These are phyloP conservation scores for Cutaneotrichosporon mucoides DNA, from an alignment of 1,284 basidiomycete species.

Conservation along the genomic window DNA sequence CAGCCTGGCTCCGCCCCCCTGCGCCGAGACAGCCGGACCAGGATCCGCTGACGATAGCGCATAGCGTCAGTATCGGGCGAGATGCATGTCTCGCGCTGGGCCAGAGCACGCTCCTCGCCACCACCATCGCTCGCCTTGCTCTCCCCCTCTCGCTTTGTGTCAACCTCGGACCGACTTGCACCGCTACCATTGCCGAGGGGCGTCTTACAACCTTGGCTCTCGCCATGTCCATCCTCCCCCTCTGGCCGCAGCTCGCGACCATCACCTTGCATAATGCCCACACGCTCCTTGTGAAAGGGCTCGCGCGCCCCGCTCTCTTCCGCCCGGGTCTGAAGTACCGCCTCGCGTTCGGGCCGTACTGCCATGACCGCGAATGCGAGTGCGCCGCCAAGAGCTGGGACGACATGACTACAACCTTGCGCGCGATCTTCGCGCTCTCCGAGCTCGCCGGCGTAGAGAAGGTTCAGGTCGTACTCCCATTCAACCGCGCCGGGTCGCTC, in stretches of 20 bases:
- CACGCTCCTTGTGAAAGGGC: neutral
- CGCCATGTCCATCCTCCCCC: conserved; percentile 3
- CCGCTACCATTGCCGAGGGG: too few relatives aligned
- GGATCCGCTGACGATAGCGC: neutral
- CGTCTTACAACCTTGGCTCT: neutral
- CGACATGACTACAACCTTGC: neutral
- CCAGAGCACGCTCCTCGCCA: neutral
- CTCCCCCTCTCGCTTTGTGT: conserved; percentile 1
- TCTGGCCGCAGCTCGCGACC: neutral
- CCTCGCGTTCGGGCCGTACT: neutral
- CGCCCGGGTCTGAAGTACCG: neutral
- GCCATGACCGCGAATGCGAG: neutral
- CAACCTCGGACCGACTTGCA: neutral
- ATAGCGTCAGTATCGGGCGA: neutral
- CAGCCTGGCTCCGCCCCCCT: neutral
- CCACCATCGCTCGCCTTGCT: neutral
- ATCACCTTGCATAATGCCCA: neutral
- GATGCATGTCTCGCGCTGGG: neutral
- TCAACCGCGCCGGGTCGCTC: neutral
- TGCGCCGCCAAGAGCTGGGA: neutral
- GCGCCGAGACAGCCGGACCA: neutral
- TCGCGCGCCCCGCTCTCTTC: neutral
- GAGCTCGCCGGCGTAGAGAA: neutral
- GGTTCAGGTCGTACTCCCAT: conserved; percentile 1
- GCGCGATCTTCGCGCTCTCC: neutral